Evolutionary conservation across 345 rosid genomes (phyloP).

Genomic region (Orychophragmus violaceus): DNA sequence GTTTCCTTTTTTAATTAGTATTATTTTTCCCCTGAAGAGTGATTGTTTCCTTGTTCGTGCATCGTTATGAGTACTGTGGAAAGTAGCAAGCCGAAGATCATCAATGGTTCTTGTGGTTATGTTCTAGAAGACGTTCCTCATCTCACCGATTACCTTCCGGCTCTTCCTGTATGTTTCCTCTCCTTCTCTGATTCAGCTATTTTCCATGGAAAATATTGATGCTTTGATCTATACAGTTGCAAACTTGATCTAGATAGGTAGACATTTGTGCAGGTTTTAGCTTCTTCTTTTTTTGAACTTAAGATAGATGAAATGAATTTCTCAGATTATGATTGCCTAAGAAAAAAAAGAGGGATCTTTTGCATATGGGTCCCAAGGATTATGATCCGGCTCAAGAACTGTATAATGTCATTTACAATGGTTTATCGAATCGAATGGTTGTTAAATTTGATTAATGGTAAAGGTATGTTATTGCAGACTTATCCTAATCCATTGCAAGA

Average conservation of each 20-base stretch:
- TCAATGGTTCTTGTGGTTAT: conserved; percentile 48
- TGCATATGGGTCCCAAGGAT: neutral
- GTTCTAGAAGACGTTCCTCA: conserved; percentile 76
- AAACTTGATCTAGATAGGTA: neutral
- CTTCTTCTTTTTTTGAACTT: neutral
- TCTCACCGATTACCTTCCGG: conserved; percentile 56
- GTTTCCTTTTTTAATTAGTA: neutral
- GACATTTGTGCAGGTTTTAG: neutral
- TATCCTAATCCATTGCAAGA: conserved; percentile 76
- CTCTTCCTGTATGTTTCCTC: conserved; percentile 46
- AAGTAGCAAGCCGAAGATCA: conserved; percentile 34
- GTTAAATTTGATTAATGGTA: neutral
- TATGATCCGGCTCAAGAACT: neutral
- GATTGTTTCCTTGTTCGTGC: neutral
- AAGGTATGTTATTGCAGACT: conserved; percentile 37
- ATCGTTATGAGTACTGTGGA: conserved; percentile 7
- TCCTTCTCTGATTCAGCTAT: neutral
- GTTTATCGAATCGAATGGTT: neutral
- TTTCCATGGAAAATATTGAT: neutral
- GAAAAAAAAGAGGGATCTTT: neutral
- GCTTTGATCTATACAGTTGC: neutral
- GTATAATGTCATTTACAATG: neutral
- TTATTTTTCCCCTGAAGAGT: neutral
- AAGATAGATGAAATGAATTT: neutral
- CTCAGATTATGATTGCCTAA: neutral